phyloP scores from a whole-genome alignment of 1,284 basidiomycete genomes.

The Cryptococcus sp. region DNA sequence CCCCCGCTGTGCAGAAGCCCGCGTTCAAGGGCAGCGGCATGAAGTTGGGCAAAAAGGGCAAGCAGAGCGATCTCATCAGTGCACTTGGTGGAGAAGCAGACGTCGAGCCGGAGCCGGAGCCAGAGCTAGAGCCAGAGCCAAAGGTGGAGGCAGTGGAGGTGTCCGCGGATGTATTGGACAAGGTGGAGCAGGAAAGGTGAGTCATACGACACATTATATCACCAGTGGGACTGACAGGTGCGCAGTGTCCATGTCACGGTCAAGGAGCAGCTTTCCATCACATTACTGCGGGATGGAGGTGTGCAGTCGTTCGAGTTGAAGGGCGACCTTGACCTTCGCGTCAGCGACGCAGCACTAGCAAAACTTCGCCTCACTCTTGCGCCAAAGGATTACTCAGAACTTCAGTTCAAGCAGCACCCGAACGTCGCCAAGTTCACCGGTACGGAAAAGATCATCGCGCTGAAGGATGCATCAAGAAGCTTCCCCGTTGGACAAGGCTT shows the following conservation, averaged over 20 bases:
- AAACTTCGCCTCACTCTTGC: conserved; percentile 73
- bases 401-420: conserved; percentile 97
- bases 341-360: conserved; percentile 74
- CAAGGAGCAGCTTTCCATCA: conserved; percentile 79
- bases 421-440: conserved; percentile 83
- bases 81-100: conserved; percentile 79
- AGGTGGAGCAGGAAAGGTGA: conserved; percentile 76
- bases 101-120: conserved; percentile 58
- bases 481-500: conserved; percentile 87
- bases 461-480: conserved; percentile 78
- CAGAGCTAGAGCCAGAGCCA: conserved; percentile 52
- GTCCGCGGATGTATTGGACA: conserved; percentile 66
- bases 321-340: conserved; percentile 89
- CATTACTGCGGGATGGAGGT: conserved; percentile 86
- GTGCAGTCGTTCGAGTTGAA: conserved; percentile 86
- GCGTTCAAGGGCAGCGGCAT: conserved; percentile 95
- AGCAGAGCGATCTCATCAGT: conserved; percentile 80
- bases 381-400: conserved; percentile 64
- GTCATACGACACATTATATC: conserved; percentile 18
- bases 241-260: conserved; percentile 79
- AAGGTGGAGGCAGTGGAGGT: conserved; percentile 56
- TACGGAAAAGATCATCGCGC: conserved; percentile 68
- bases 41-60: conserved; percentile 96
- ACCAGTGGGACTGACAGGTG: conserved; percentile 8
- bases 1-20: conserved; percentile 65